phyloP scores from a whole-genome alignment of 2,329 filamentous ascomycete genomes.

The Sclerotinia minor region DNA sequence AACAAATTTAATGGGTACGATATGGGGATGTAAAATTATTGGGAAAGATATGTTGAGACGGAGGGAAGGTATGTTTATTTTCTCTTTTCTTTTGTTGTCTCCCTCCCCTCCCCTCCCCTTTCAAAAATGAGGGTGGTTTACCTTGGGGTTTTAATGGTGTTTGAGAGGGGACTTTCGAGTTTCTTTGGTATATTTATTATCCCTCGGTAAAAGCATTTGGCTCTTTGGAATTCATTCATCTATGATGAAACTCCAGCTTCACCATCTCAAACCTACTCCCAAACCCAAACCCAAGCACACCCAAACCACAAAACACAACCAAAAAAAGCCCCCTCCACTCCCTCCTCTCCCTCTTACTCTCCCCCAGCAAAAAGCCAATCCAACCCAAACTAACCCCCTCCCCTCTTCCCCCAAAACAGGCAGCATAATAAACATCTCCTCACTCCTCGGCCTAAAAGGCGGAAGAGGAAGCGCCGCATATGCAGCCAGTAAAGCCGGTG shows the following conservation, averaged over 20 bases:
- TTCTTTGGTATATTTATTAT: too few relatives aligned
- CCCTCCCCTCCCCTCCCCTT: background rate
- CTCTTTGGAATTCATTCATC: too few relatives aligned
- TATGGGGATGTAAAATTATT: conserved; percentile 59
- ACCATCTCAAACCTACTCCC: background rate
- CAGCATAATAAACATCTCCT: conserved; percentile 81
- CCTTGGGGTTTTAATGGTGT: too few relatives aligned
- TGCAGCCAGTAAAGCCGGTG: conserved; percentile 76
- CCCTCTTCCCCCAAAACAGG: conserved; percentile 42
- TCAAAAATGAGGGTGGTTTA: background rate
- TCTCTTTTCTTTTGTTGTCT: background rate
- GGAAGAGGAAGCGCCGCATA: conserved; percentile 72
- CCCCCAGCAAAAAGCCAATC: too few relatives aligned
- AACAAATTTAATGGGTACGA: conserved; percentile 70
- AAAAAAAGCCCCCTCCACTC: too few relatives aligned
- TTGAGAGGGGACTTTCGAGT: too few relatives aligned
- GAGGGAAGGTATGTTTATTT: conserved; percentile 35
- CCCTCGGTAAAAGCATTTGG: too few relatives aligned
- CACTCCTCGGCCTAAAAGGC: conserved; percentile 68
- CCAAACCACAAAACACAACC: background rate
- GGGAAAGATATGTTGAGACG: conserved; percentile 50
- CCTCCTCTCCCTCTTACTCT: too few relatives aligned
- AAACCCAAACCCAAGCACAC: background rate
- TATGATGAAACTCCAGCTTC: background rate
- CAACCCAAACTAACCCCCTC: too few relatives aligned